These are phyloP conservation scores for Penicillium sp. DNA, from an alignment of 2,329 filamentous ascomycete species.

Conservation along the genomic window DNA sequence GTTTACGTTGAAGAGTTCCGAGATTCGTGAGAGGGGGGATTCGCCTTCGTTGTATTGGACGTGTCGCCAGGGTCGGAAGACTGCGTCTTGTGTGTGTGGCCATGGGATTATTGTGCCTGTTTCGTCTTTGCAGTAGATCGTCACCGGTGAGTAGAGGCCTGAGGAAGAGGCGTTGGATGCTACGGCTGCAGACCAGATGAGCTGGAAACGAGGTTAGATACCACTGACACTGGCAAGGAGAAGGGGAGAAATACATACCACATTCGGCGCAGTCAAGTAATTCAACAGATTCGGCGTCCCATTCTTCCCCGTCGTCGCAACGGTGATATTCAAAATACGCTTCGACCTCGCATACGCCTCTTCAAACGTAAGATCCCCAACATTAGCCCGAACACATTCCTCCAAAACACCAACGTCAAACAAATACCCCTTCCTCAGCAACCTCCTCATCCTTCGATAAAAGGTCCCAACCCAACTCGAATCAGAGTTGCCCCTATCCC, in stretches of 20 bases:
- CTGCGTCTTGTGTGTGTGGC: slow-evolving; percentile 60
- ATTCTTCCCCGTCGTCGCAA: slow-evolving; percentile 70
- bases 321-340: slow-evolving; percentile 85
- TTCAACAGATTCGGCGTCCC: slow-evolving; percentile 85
- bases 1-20: slow-evolving; percentile 87
- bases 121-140: slow-evolving; percentile 75
- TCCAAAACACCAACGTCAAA: slow-evolving; percentile 80
- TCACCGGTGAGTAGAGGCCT: slow-evolving; percentile 64
- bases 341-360: slow-evolving; percentile 87
- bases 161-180: slow-evolving; percentile 52
- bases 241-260: slow-evolving; percentile 59
- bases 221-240: neutral
- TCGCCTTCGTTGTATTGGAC: slow-evolving; percentile 66
- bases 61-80: slow-evolving; percentile 68
- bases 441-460: slow-evolving; percentile 65
- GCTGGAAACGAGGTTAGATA: slow-evolving; percentile 43
- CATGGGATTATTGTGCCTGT: slow-evolving; percentile 72
- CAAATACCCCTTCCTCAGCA: slow-evolving; percentile 75
- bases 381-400: slow-evolving; percentile 78
- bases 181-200: slow-evolving; percentile 55
- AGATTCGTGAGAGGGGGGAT: slow-evolving; percentile 68
- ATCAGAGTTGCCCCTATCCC: slow-evolving; percentile 21
- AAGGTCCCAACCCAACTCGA: slow-evolving; percentile 58
- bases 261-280: slow-evolving; percentile 88
- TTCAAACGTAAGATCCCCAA: slow-evolving; percentile 88